Evolutionary conservation across 73 alveolate genomes (phyloP).

Genomic region (Paramecium pentaurelia): DNA sequence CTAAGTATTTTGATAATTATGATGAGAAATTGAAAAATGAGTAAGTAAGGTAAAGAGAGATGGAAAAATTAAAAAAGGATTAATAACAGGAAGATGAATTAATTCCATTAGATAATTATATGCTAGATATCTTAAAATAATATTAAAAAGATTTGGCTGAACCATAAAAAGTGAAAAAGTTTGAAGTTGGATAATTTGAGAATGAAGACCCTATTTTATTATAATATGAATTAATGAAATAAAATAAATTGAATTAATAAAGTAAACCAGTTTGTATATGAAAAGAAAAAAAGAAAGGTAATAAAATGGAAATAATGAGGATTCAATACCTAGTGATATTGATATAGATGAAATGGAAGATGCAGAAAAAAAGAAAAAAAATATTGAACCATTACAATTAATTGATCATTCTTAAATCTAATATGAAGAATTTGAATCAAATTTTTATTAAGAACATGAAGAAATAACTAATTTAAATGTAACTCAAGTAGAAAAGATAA

Average conservation of each 20-base stretch:
- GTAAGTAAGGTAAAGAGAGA: not conserved
- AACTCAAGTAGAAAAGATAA: slow-evolving; percentile 72
- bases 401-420: slow-evolving; percentile 82
- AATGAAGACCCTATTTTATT: slow-evolving; percentile 49
- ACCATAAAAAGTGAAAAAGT: slow-evolving; percentile 18
- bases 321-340: slow-evolving; percentile 43
- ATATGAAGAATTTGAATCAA: slow-evolving; percentile 74
- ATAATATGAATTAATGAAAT: slow-evolving; percentile 38
- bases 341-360: slow-evolving; percentile 46
- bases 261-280: not conserved
- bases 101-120: slow-evolving; percentile 35
- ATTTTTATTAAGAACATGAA: slow-evolving; percentile 86
- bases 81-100: slow-evolving; percentile 36
- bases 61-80: not conserved
- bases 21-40: not conserved
- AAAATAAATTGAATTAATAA: not conserved
- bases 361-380: slow-evolving; percentile 53
- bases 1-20: slow-evolving; percentile 48
- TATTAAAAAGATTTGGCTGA: slow-evolving; percentile 29
- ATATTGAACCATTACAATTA: slow-evolving; percentile 54
- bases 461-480: slow-evolving; percentile 72
- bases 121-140: slow-evolving; percentile 37
- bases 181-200: slow-evolving; percentile 44
- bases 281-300: slow-evolving; percentile 11
- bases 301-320: not conserved